Evolutionary conservation across 1,284 basidiomycete genomes (phyloP).

Genomic region (Puccinia sorghi): DNA sequence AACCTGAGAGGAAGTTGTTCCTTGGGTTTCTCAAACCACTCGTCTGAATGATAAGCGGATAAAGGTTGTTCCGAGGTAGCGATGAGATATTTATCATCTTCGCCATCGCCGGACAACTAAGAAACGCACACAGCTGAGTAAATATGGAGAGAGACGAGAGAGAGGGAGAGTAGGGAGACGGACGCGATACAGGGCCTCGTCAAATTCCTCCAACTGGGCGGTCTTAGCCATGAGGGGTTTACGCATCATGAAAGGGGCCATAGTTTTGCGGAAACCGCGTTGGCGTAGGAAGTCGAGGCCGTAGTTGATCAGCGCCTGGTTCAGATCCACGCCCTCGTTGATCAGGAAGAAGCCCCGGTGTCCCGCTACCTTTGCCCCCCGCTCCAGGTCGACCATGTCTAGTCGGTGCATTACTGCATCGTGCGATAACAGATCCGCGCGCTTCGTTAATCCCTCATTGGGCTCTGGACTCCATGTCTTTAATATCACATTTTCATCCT

Average conservation of each 20-base stretch:
- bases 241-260: constrained; percentile 98
- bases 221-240: constrained; percentile 97
- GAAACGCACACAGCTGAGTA: background rate
- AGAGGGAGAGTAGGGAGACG: constrained; percentile 25
- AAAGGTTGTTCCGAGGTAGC: constrained; percentile 98
- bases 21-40: constrained; percentile 93
- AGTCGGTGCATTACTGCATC: constrained; percentile 92
- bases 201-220: constrained; percentile 95
- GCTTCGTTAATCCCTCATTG: constrained; percentile 63
- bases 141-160: background rate
- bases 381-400: constrained; percentile 93
- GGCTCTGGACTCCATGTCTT: constrained; percentile 82
- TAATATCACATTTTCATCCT: constrained; percentile 85
- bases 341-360: constrained; percentile 96
- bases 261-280: constrained; percentile 85
- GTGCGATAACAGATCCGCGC: constrained; percentile 79
- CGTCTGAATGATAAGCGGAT: constrained; percentile 89
- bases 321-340: constrained; percentile 93
- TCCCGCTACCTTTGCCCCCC: constrained; percentile 81
- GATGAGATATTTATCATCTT: constrained; percentile 98
- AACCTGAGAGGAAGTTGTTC: constrained; percentile 79
- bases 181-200: constrained; percentile 96
- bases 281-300: constrained; percentile 88
- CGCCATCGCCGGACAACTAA: constrained; percentile 71
- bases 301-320: constrained; percentile 93